phyloP scores from a whole-genome alignment of 495 filamentous ascomycete species.

The Penicillium goetzii region DNA sequence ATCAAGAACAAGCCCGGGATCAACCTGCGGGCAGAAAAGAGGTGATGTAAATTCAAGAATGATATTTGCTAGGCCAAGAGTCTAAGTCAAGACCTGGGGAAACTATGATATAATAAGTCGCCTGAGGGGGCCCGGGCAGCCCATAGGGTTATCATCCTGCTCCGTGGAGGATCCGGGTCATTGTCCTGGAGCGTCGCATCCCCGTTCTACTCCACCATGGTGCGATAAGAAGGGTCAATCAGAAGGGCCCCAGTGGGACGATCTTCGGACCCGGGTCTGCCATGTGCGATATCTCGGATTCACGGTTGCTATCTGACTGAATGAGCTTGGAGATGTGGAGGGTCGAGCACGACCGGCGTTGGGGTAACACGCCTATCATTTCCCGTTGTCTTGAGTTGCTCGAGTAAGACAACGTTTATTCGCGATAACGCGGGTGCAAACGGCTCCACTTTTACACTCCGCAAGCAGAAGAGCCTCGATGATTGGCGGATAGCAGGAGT shows the following conservation, averaged over 20 bases:
- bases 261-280: slow-evolving; percentile 15
- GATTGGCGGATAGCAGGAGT: slow-evolving; percentile 13
- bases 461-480: slow-evolving; percentile 16
- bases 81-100: slow-evolving; percentile 3
- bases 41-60: not conserved
- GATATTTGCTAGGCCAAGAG: not conserved
- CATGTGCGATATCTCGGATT: slow-evolving; percentile 17
- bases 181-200: slow-evolving; percentile 17
- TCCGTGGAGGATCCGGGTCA: slow-evolving; percentile 8
- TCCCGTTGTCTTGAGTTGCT: slow-evolving; percentile 28
- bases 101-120: slow-evolving; percentile 28
- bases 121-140: not conserved
- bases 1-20: not conserved
- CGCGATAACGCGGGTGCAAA: slow-evolving; percentile 22
- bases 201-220: slow-evolving; percentile 7
- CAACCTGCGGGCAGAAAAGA: not conserved
- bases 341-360: slow-evolving; percentile 17
- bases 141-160: slow-evolving; percentile 17
- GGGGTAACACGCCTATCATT: slow-evolving; percentile 22
- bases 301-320: not conserved
- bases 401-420: slow-evolving; percentile 31
- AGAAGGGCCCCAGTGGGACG: slow-evolving; percentile 12
- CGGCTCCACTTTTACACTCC: slow-evolving; percentile 24
- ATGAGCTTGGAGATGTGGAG: not conserved
- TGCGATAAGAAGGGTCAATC: slow-evolving; percentile 21